These are phyloP conservation scores for Moricandia moricandioides DNA, from an alignment of 345 rosid species.

Conservation along the genomic window DNA sequence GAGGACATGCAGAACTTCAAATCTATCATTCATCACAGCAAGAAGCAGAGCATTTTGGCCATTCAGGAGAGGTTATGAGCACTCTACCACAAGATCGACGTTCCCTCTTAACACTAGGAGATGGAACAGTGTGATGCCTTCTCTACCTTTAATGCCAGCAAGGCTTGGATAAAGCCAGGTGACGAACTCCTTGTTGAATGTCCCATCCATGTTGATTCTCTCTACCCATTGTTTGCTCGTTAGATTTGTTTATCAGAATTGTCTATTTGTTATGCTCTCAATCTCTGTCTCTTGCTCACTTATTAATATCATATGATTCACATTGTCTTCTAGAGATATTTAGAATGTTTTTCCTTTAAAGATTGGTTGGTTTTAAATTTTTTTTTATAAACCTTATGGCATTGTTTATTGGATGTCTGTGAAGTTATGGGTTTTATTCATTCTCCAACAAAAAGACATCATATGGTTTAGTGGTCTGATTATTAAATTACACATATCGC, in stretches of 20 bases:
- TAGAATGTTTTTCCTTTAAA: not conserved
- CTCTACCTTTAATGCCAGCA: constrained; percentile 19
- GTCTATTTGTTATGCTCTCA: not conserved
- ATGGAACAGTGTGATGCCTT: constrained; percentile 30
- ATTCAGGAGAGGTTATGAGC: not conserved
- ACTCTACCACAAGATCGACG: not conserved
- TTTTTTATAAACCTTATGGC: not conserved
- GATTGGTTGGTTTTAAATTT: not conserved
- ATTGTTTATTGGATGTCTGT: not conserved
- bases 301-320: not conserved
- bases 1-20: constrained; percentile 29
- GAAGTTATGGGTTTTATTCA: not conserved
- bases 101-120: constrained; percentile 16
- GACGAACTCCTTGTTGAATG: not conserved
- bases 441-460: not conserved
- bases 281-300: not conserved
- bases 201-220: not conserved
- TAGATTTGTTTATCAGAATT: not conserved
- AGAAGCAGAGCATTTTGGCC: constrained; percentile 23
- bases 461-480: not conserved
- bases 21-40: constrained; percentile 5
- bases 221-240: not conserved
- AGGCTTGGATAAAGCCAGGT: not conserved
- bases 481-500: not conserved
- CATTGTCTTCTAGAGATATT: not conserved